A percentile compares a stretch with the other conserved stretches of the same genome.
These are phyloP conservation scores for Saturnispora zaruensis DNA, from an alignment of 805 yeast genomes.

Conservation along the genomic window DNA sequence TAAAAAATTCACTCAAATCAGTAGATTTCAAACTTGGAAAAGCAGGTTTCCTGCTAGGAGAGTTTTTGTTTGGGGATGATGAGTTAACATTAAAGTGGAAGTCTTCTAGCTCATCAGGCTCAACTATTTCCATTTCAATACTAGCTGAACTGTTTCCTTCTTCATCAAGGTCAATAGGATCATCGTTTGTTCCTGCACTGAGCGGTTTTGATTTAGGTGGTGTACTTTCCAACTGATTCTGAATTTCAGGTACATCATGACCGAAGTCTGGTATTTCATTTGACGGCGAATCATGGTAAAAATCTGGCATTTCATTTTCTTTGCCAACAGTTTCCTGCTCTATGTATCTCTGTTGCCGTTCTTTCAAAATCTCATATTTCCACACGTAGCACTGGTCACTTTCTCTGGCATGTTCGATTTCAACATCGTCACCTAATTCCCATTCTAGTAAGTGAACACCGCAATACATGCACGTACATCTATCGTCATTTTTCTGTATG, in stretches of 20 bases:
- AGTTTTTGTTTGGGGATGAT: constrained; percentile 5
- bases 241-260: not conserved
- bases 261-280: not conserved
- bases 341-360: not conserved
- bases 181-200: constrained; percentile 1
- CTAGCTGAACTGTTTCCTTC: not conserved
- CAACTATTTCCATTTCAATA: constrained; percentile 17
- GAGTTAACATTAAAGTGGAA: constrained; percentile 1
- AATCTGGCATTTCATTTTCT: constrained; percentile 3
- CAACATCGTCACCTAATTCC: constrained; percentile 49
- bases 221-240: not conserved
- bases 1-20: constrained; percentile 13
- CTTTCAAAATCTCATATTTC: not conserved
- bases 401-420: constrained; percentile 43
- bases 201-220: not conserved
- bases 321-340: not conserved
- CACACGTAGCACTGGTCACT: constrained; percentile 30
- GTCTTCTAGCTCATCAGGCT: constrained; percentile 22
- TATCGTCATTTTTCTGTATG: constrained; percentile 38
- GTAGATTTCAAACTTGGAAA: constrained; percentile 13
- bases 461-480: constrained; percentile 58
- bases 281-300: not conserved
- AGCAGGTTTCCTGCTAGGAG: not conserved
- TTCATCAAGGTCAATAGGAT: constrained; percentile 7
- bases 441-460: constrained; percentile 60